Base-by-base conservation (phyloP, 371 early-diverging fungal genomes). In the Syncephalastrum monosporum region DNA sequence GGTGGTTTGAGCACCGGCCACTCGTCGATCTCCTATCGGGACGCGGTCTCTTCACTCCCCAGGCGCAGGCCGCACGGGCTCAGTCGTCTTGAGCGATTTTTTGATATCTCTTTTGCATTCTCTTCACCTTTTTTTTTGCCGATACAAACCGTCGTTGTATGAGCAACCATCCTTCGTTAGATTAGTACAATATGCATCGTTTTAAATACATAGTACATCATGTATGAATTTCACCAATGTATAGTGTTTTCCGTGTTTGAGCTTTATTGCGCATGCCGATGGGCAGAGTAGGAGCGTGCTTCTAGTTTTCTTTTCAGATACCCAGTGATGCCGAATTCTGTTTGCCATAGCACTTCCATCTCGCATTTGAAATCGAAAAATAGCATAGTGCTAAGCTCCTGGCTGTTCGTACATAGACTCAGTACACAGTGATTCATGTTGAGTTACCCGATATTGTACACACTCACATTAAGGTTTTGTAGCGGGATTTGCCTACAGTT, bases 1-100 rank as follows among this genome's bases (percentile, higher is more conserved):
- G 94, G 94, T 97, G 97, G 97, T 77, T 79, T 72, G 74, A 77
- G 16, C 80, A 84, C 52, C 65, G 76, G 53, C 69, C 68, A 6
- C 48, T 79, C 16, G 69, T 79, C 43, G 79, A 79, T 54, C 53
- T 79, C 13, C 62, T 79, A 48, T 68, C 75, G 61, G 74, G 64
- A 24, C 75, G 66, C 42, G 69, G 69, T 47, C 38, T 68, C 7
- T 68, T 68, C 45, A 53, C 69, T 17, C 21, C 50, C 13, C 55
- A 59, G 19, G 57, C 57, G 14, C 63, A 57, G 48, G 25, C 41
- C 15, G 43, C 19, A 38, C 53, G 23, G 38, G 38, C 38, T 33
- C 38, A 33, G 38, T 33, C 38, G 38, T 33, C 24, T 54, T 54
- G 15, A 21, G n/a, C 24, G 5, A 45, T 19, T 27, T 46, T 17